Percentiles rank a stretch among this genome's conserved stretches.
Conservation (phyloP, 345 rosid species). For the Aurinia saxatilis region DNA sequence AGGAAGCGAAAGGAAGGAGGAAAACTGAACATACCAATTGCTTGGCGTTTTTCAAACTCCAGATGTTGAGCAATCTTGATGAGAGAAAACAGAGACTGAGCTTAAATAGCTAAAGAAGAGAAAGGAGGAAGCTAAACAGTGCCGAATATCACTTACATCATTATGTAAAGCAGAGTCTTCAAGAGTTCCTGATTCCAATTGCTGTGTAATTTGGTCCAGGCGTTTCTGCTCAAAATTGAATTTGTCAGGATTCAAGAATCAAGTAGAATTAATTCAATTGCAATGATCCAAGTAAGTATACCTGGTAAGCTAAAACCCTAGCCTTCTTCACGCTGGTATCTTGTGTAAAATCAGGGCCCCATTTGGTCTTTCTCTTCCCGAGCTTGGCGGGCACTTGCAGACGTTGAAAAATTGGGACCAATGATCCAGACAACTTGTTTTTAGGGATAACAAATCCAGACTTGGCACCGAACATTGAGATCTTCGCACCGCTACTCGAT, state of each 20-base stretch:
- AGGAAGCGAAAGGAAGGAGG: background rate
- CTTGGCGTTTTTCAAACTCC: slow-evolving; percentile 74
- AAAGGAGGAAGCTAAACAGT: too few species aligned
- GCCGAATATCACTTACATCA: slow-evolving; percentile 35
- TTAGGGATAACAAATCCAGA: slow-evolving; percentile 91
- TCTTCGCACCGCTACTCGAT: slow-evolving; percentile 41
- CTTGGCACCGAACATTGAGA: slow-evolving; percentile 67
- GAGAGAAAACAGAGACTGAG: slow-evolving; percentile 3
- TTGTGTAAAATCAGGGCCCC: slow-evolving; percentile 73
- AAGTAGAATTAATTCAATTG: background rate
- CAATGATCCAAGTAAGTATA: slow-evolving; percentile 11
- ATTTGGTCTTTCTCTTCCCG: slow-evolving; percentile 68
- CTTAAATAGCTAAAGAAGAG: background rate
- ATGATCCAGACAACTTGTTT: slow-evolving; percentile 78
- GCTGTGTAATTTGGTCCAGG: slow-evolving; percentile 63
- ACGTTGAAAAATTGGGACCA: slow-evolving; percentile 62
- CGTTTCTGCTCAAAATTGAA: slow-evolving; percentile 87
- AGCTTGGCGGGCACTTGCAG: slow-evolving; percentile 31
- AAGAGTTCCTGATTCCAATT: slow-evolving; percentile 48
- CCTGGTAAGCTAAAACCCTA: slow-evolving; percentile 83
- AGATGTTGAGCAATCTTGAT: slow-evolving; percentile 48
- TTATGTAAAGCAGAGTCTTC: slow-evolving; percentile 33
- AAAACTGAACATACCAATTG: slow-evolving; percentile 45
- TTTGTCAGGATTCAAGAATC: too few species aligned
- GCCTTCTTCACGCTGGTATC: slow-evolving; percentile 55